A percentile compares a stretch with the other conserved stretches of the same genome.
Evolutionary conservation across 805 yeast genomes (phyloP).

Genomic region (Saccharomycopsis malanga): DNA sequence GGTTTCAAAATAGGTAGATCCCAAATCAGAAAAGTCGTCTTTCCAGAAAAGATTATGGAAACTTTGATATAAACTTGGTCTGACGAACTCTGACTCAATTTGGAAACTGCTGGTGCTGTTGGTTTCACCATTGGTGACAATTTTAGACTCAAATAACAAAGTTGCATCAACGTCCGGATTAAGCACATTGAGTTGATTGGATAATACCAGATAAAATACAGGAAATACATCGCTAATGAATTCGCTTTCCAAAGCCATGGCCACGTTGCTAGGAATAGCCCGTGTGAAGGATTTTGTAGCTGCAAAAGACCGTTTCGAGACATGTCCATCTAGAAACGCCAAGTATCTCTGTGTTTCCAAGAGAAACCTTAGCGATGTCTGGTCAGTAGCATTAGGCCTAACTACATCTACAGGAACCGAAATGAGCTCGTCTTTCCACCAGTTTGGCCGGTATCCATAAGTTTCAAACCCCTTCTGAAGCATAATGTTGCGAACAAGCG

Average conservation of each 20-base stretch:
- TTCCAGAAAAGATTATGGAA: slow-evolving; percentile 9
- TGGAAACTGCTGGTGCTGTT: not conserved
- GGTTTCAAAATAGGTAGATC: slow-evolving; percentile 2
- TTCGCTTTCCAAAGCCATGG: not conserved
- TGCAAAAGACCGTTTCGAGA: slow-evolving; percentile 14
- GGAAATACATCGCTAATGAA: not conserved
- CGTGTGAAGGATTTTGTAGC: slow-evolving; percentile 4
- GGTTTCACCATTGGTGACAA: not conserved
- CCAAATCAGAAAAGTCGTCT: slow-evolving; percentile 1
- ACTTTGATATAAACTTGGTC: slow-evolving; percentile 8
- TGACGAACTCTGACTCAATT: slow-evolving; percentile 1
- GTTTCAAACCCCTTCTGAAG: slow-evolving; percentile 6
- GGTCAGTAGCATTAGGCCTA: not conserved
- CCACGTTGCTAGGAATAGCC: slow-evolving; percentile 1
- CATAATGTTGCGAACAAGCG: slow-evolving; percentile 8
- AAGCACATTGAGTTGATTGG: not conserved
- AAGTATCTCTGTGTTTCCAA: slow-evolving; percentile 13
- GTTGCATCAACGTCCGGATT: not conserved
- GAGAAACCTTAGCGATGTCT: slow-evolving; percentile 2
- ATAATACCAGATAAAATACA: not conserved
- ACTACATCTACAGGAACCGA: not conserved
- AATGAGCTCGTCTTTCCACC: slow-evolving; percentile 16
- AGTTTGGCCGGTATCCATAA: slow-evolving; percentile 9
- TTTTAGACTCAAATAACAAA: slow-evolving; percentile 2
- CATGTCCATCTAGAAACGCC: slow-evolving; percentile 13